A percentile compares a stretch with the other conserved stretches of the same genome.
Evolutionary conservation across 108 stramenopile genomes (phyloP).

Genomic region (Cyclotella cryptica): DNA sequence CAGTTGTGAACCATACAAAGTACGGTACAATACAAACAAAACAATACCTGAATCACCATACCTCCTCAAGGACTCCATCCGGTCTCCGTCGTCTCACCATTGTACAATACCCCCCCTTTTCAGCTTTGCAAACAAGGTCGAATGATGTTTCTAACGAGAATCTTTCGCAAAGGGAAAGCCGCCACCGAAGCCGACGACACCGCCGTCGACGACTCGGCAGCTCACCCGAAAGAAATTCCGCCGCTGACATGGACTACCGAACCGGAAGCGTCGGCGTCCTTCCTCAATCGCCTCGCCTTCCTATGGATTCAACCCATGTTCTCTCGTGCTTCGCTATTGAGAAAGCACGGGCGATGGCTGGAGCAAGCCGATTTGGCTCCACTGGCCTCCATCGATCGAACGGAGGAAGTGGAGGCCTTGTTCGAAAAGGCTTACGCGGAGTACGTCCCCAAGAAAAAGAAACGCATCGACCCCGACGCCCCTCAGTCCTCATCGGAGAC

Average conservation of each 20-base stretch:
- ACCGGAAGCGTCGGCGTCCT: slow-evolving; percentile 62
- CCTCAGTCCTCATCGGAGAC: slow-evolving; percentile 6
- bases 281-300: slow-evolving; percentile 58
- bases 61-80: too few species aligned
- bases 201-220: not conserved
- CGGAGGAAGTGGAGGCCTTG: slow-evolving; percentile 43
- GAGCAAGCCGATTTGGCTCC: slow-evolving; percentile 69
- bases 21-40: too few species aligned
- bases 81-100: too few species aligned
- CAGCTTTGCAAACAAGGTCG: not conserved
- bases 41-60: too few species aligned
- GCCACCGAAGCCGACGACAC: not conserved
- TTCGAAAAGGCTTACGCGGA: slow-evolving; percentile 64
- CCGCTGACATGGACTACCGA: slow-evolving; percentile 38
- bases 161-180: slow-evolving; percentile 22
- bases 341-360: slow-evolving; percentile 46
- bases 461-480: not conserved
- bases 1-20: too few species aligned
- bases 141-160: slow-evolving; percentile 1
- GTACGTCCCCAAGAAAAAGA: slow-evolving; percentile 36
- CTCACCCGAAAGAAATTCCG: slow-evolving; percentile 4
- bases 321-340: slow-evolving; percentile 56
- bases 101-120: not conserved
- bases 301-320: slow-evolving; percentile 77
- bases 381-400: slow-evolving; percentile 59